Percentiles rank a stretch among this genome's conserved stretches.
Evolutionary conservation across 352 stramenopile genomes (phyloP).

Genomic region (Phytophthora pseudosyringae): DNA sequence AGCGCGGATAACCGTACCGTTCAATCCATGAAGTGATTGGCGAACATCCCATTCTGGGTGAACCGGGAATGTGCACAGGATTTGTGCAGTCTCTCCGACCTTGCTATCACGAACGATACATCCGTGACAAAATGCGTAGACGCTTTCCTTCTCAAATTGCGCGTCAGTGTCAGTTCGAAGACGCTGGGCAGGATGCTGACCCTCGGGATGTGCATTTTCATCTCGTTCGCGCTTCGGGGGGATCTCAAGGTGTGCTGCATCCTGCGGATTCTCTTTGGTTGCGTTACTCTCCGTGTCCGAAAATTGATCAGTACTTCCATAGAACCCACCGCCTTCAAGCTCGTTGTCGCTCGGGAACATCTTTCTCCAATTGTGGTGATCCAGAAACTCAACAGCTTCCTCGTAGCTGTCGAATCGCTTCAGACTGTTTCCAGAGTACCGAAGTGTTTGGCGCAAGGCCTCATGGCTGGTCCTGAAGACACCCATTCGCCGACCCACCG

Average conservation of each 20-base stretch:
- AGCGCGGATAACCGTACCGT: neutral
- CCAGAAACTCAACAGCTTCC: constrained; percentile 58
- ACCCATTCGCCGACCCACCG: constrained; percentile 51
- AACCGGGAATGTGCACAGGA: neutral
- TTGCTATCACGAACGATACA: neutral
- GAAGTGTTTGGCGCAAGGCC: constrained; percentile 45
- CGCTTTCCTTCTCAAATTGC: constrained; percentile 31
- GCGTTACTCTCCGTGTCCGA: neutral
- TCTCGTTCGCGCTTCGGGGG: constrained; percentile 22
- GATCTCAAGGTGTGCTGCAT: neutral
- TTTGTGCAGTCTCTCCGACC: neutral
- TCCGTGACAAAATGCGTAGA: constrained; percentile 57
- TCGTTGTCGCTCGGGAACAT: neutral
- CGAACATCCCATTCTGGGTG: constrained; percentile 1
- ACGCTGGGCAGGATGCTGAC: neutral
- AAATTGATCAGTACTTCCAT: neutral
- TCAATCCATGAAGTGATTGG: neutral
- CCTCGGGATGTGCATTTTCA: neutral
- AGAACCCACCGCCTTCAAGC: neutral
- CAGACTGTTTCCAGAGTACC: constrained; percentile 47
- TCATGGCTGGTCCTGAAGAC: constrained; percentile 53
- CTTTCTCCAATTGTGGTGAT: constrained; percentile 18
- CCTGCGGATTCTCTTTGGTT: neutral
- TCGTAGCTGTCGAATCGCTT: constrained; percentile 55
- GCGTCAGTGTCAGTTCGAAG: constrained; percentile 35